phyloP scores from a whole-genome alignment of 2,329 filamentous ascomycete genomes.

The Thelonectria olida region DNA sequence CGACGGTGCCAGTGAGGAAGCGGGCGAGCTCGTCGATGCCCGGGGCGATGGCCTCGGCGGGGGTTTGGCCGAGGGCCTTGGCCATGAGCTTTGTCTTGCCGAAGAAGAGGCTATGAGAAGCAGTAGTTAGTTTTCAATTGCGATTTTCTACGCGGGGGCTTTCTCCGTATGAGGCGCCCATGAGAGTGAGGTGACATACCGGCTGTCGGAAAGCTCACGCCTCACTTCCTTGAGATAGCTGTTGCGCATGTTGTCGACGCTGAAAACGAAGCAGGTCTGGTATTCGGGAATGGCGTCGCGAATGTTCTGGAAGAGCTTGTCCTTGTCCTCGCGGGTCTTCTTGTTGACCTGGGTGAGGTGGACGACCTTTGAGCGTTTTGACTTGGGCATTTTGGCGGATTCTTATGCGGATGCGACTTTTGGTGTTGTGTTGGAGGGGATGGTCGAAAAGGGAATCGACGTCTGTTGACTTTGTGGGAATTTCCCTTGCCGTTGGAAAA shows the following conservation, averaged over 20 bases:
- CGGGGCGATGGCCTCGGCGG: constrained; percentile 82
- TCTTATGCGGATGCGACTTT: neutral
- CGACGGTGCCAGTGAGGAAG: constrained; percentile 83
- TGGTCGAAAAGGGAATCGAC: neutral
- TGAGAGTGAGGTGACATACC: constrained; percentile 59
- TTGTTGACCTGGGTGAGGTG: constrained; percentile 92
- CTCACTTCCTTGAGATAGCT: constrained; percentile 93
- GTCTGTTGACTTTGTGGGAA: neutral
- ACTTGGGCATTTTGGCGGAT: constrained; percentile 83
- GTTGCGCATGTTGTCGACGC: constrained; percentile 97
- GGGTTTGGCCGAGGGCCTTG: constrained; percentile 84
- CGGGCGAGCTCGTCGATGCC: constrained; percentile 76
- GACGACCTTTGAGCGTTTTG: constrained; percentile 89
- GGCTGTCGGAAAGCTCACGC: constrained; percentile 83
- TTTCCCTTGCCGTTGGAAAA: neutral
- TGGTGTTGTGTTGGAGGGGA: too few species aligned
- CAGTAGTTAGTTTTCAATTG: constrained; percentile 10
- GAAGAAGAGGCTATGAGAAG: constrained; percentile 81
- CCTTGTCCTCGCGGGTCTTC: constrained; percentile 92
- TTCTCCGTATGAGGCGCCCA: neutral
- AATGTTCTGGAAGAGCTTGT: constrained; percentile 87
- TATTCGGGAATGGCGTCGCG: constrained; percentile 86
- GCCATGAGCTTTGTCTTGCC: constrained; percentile 99
- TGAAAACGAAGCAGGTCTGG: constrained; percentile 92
- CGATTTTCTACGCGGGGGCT: too few species aligned